Evolutionary conservation across 257 asterid species (phyloP), one percentile per base, ranked within the genome.

Genomic region (Forsythia viridissima): DNA sequence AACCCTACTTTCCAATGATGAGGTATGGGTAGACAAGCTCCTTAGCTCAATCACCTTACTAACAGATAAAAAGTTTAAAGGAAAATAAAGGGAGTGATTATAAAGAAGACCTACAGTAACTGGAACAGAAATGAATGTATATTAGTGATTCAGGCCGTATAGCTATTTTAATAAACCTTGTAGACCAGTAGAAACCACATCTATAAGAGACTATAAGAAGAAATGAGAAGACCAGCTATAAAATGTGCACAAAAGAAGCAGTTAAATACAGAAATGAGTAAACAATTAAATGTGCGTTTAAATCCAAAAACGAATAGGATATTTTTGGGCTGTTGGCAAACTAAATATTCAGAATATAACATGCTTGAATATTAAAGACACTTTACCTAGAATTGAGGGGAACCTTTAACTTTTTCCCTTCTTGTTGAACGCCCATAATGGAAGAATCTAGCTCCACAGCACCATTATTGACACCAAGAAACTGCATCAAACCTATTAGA

Each of bases 351-450:
- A 11, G 37, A 51, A 65, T 80, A 65, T 59, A 40, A 76, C 24
- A 30, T 2, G 41, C 37, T 46, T 40, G 43, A 38, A 44, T 18
- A 79, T 57, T 61, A 42, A 52, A 20, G 51, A 83, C 55, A 71
- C 59, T 75, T 67, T 84, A 96, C 98, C 96, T 96, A 48, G 99
- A 92, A 86, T 96, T 96, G 34, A 96, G 92, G 76, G 99, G 98
- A 82, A 96, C 92, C 88, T 96, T 96, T 8, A 85, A 83, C 88
- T 90, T 94, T 87, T 89, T 96, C 80, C 94, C 98, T 39, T 93
- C 99, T 87, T 93, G 92, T 86, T 91, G 94, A 81, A 21, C 87
- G 83, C 99, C 97, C 98, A 96, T 93, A 78, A 96, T 79, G 63
- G 97, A 87, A 57, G 96, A 82, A 88, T 96, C 97, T 37, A 96